Evolutionary conservation across 441 rosid species (phyloP), one percentile per base, ranked within the genome.

Genomic region (Euphorbia schlechtendalii): DNA sequence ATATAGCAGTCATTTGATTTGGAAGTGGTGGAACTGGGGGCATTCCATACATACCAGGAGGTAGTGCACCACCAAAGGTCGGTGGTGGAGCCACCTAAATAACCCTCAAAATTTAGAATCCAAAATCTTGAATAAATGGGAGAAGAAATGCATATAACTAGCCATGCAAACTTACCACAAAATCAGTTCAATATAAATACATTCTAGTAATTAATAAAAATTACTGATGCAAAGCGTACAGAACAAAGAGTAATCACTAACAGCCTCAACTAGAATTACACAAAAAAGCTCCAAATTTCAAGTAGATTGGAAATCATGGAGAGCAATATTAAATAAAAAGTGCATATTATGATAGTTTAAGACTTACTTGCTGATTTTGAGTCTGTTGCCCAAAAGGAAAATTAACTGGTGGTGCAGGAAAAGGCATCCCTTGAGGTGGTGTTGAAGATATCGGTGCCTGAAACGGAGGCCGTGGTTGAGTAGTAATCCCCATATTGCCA

Each of bases 361-460:
- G 55, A 71, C 74, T 71, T 72, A 88, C 97, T 81, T 75, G 84
- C 46, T 75, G 88, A 32, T 72, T 66, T 66, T 72, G 88, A 77
- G 72, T 62, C 64, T 76, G 92, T 74, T 79, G 90, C 74, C 82
- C 88, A 75, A 78, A 87, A 57, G 93, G 83, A 60, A 76, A 69
- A 76, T 75, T 74, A 15, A 76, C 30, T 17, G 82, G 77, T 4
- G 81, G 76, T 3, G 81, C 30, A 27, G 30, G 30, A 27, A 27
- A 27, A 27, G 2, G 75, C 60, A 81, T 69, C 48, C 77, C 80
- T 73, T 79, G 84, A 72, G 84, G 76, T 45, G 82, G 69, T 28
- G 74, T 78, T n/a, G 82, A 72, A 72, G 77, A 83, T 36, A 64
- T 62, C 51, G 81, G 77, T 72, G 64, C 73, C 34, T 77, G 36